Percentiles rank a stretch among this genome's conserved stretches.
These are phyloP conservation scores for Venturia nashicola DNA, from an alignment of 2,329 filamentous ascomycete species.

Conservation along the genomic window DNA sequence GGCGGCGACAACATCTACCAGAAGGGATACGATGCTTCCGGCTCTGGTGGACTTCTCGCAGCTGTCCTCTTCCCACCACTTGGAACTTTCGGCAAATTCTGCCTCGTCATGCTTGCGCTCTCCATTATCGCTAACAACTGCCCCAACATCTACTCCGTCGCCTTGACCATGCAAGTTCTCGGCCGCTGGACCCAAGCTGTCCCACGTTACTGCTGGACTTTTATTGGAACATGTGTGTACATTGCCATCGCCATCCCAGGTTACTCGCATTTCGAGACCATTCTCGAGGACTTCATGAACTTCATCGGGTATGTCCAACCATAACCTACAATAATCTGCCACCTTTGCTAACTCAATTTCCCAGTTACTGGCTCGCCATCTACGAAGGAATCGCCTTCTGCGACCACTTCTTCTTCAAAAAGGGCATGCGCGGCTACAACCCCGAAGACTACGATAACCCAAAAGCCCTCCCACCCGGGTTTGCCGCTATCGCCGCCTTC, in stretches of 20 bases:
- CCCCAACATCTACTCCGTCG: slow-evolving; percentile 55
- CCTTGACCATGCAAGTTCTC: slow-evolving; percentile 55
- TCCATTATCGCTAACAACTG: slow-evolving; percentile 60
- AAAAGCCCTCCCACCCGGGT: slow-evolving; percentile 46
- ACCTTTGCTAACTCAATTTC: slow-evolving; percentile 14
- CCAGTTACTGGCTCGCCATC: slow-evolving; percentile 62
- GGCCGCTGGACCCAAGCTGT: slow-evolving; percentile 43
- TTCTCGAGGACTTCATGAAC: slow-evolving; percentile 59
- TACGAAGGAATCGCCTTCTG: slow-evolving; percentile 54
- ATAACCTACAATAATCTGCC: not conserved
- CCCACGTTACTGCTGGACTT: slow-evolving; percentile 57
- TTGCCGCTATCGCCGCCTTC: slow-evolving; percentile 53
- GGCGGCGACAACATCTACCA: slow-evolving; percentile 41
- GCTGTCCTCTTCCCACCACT: slow-evolving; percentile 51
- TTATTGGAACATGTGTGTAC: slow-evolving; percentile 49
- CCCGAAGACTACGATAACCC: slow-evolving; percentile 46
- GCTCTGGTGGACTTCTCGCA: slow-evolving; percentile 55
- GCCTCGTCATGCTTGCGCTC: slow-evolving; percentile 52
- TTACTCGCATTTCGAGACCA: slow-evolving; percentile 50
- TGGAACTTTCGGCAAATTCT: slow-evolving; percentile 61
- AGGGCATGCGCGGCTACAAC: slow-evolving; percentile 48
- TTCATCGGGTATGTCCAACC: slow-evolving; percentile 12
- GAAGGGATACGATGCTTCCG: slow-evolving; percentile 41
- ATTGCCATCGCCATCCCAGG: slow-evolving; percentile 59
- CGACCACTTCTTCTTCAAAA: slow-evolving; percentile 58